phyloP scores from a whole-genome alignment of 2,329 filamentous ascomycete species.

The Aspergillus spinulosporus region DNA sequence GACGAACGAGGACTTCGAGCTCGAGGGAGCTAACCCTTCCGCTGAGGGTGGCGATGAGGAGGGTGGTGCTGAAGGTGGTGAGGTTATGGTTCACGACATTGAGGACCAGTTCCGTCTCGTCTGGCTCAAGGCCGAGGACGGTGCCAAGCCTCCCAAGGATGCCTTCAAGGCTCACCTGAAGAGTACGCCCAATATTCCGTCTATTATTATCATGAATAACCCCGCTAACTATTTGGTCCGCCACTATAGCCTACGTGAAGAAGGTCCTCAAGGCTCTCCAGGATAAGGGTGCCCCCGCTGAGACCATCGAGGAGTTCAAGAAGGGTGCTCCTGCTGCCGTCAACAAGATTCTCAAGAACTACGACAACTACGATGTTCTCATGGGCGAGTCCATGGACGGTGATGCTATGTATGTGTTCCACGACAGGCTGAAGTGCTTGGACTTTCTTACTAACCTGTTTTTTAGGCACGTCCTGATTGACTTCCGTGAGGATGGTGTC shows the following conservation, averaged over 20 bases:
- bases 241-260: conserved; percentile 79
- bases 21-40: conserved; percentile 86
- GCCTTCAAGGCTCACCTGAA: conserved; percentile 80
- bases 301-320: conserved; percentile 77
- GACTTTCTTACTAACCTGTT: neutral
- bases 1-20: conserved; percentile 61
- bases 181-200: conserved; percentile 54
- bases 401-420: conserved; percentile 77
- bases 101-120: conserved; percentile 88
- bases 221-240: conserved; percentile 2
- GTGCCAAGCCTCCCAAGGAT: conserved; percentile 69
- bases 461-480: conserved; percentile 78
- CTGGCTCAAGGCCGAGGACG: conserved; percentile 51
- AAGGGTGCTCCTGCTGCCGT: conserved; percentile 69
- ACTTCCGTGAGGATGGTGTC: conserved; percentile 94
- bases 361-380: conserved; percentile 96
- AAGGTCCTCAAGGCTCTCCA: conserved; percentile 70
- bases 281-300: conserved; percentile 61
- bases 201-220: neutral
- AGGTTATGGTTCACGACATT: conserved; percentile 79
- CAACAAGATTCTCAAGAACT: conserved; percentile 84
- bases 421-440: neutral
- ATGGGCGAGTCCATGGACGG: conserved; percentile 90
- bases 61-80: conserved; percentile 67
- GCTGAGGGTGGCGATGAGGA: conserved; percentile 75